Percentiles rank a stretch among this genome's conserved stretches.
Conservation (phyloP, 2,329 filamentous ascomycete species). For the Pseudocercospora crystallina region DNA sequence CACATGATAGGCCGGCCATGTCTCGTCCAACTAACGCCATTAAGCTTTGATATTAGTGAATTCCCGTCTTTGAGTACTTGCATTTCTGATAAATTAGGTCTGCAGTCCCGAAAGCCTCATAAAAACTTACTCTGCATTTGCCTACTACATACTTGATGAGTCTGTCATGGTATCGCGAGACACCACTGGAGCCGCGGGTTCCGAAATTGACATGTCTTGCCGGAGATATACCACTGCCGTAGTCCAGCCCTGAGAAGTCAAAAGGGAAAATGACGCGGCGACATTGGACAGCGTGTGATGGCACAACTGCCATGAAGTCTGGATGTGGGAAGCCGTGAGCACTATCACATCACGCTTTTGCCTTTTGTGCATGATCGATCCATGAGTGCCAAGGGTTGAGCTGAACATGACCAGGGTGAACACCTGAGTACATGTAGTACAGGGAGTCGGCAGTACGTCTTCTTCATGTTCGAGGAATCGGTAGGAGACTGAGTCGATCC, state of each 20-base stretch:
- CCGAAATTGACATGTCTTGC: constrained; percentile 5
- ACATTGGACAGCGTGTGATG: too few relatives aligned
- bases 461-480: too few relatives aligned
- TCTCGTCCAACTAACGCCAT: too few relatives aligned
- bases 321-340: not conserved
- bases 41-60: too few relatives aligned
- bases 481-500: too few relatives aligned
- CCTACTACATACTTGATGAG: not conserved
- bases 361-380: not conserved
- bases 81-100: too few relatives aligned
- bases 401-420: not conserved
- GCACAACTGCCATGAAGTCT: not conserved
- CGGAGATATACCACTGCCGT: constrained; percentile 2
- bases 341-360: not conserved
- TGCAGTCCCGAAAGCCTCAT: too few relatives aligned
- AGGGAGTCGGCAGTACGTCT: too few relatives aligned
- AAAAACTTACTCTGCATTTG: too few relatives aligned
- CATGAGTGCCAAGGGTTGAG: not conserved
- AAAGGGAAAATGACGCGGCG: too few relatives aligned
- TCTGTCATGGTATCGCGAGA: not conserved
- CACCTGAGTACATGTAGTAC: not conserved
- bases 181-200: constrained; percentile 1
- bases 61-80: too few relatives aligned
- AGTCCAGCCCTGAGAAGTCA: constrained; percentile 3
- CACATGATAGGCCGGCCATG: constrained; percentile 6